These are phyloP conservation scores for Aciculosporium take DNA, from an alignment of 2,329 filamentous ascomycete species.

Conservation along the genomic window DNA sequence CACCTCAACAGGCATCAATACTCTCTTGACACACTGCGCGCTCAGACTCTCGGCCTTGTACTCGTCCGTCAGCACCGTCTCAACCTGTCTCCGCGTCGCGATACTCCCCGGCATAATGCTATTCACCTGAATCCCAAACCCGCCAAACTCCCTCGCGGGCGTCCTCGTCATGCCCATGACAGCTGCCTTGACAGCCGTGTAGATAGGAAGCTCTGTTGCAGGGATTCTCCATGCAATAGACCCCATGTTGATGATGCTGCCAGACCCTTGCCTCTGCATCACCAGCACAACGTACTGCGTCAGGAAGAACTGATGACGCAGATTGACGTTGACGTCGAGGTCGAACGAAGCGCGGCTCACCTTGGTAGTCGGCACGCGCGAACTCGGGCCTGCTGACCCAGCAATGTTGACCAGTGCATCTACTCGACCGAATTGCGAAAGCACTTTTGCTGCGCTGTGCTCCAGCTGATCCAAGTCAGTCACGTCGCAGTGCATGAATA, in stretches of 20 bases:
- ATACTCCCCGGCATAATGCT: constrained; percentile 35
- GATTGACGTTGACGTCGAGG: constrained; percentile 27
- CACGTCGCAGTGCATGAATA: constrained; percentile 29
- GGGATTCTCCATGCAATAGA: constrained; percentile 32
- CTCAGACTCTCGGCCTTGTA: constrained; percentile 23
- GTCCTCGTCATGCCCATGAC: constrained; percentile 41
- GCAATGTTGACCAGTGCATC: constrained; percentile 81
- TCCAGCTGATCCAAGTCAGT: constrained; percentile 21
- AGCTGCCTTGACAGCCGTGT: constrained; percentile 38
- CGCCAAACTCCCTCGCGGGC: constrained; percentile 38
- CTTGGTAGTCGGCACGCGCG: constrained; percentile 16
- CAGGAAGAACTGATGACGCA: constrained; percentile 44
- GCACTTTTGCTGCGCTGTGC: constrained; percentile 18
- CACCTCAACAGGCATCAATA: constrained; percentile 28
- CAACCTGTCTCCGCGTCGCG: constrained; percentile 29
- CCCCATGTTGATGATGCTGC: constrained; percentile 43
- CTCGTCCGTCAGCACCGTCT: constrained; percentile 28
- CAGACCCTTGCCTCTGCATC: constrained; percentile 24
- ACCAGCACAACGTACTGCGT: constrained; percentile 56
- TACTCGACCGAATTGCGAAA: constrained; percentile 26
- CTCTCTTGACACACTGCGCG: constrained; percentile 27
- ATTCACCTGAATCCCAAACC: constrained; percentile 32
- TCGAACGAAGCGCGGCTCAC: constrained; percentile 30
- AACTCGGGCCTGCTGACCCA: constrained; percentile 25
- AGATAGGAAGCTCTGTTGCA: constrained; percentile 31